Percentiles rank a stretch among this genome's conserved stretches.
Evolutionary conservation across 2,329 filamentous ascomycete genomes (phyloP).

Genomic region (Dactylellina drechsleri): DNA sequence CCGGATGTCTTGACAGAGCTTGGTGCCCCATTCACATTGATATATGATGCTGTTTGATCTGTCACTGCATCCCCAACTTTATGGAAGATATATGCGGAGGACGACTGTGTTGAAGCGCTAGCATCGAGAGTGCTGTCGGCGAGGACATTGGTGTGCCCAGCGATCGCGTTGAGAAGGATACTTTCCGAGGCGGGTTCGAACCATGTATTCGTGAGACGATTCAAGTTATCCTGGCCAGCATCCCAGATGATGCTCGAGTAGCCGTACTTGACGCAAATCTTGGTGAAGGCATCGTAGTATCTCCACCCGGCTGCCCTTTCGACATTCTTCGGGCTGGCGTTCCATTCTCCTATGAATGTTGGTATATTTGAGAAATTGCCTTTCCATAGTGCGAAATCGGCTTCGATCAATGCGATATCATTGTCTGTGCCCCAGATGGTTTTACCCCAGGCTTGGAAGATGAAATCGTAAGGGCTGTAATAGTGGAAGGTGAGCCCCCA

Average conservation of each 20-base stretch:
- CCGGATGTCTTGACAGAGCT: constrained; percentile 60
- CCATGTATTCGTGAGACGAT: constrained; percentile 66
- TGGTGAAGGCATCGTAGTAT: constrained; percentile 68
- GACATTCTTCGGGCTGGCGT: constrained; percentile 65
- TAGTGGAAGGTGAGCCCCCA: constrained; percentile 69
- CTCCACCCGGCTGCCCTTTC: constrained; percentile 70
- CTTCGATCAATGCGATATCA: constrained; percentile 66
- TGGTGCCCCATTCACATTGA: constrained; percentile 62
- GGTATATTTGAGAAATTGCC: constrained; percentile 65
- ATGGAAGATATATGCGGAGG: constrained; percentile 67
- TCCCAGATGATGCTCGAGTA: constrained; percentile 70
- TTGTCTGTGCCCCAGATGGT: constrained; percentile 70
- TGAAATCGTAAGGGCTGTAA: constrained; percentile 68
- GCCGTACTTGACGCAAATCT: constrained; percentile 65
- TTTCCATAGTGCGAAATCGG: constrained; percentile 67
- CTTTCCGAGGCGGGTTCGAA: constrained; percentile 65
- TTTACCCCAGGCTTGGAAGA: constrained; percentile 68
- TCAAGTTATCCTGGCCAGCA: constrained; percentile 68
- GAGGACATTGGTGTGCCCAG: constrained; percentile 65
- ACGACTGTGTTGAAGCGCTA: constrained; percentile 63
- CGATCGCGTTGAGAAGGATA: constrained; percentile 65
- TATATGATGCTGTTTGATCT: constrained; percentile 67
- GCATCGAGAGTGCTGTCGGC: constrained; percentile 67
- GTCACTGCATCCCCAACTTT: constrained; percentile 64
- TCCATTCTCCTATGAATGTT: constrained; percentile 69